Percentiles rank a stretch among this genome's conserved stretches.
phyloP scores from a whole-genome alignment of 2,329 filamentous ascomycete genomes.

The Claviceps quebecensis region DNA sequence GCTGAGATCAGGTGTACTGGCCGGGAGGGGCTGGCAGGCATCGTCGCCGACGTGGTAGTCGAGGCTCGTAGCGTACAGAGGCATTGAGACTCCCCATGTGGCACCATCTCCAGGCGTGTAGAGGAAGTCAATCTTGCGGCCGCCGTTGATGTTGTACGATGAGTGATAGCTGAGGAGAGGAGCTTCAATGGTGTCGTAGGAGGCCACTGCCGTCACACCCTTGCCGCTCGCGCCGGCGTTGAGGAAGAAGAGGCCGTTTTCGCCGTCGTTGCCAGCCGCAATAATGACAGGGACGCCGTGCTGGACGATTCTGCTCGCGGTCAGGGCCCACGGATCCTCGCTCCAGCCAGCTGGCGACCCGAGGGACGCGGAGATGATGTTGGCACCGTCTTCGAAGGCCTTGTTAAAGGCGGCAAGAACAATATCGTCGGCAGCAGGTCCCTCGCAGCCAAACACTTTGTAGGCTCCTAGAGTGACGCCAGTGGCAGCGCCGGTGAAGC shows the following conservation, averaged over 20 bases:
- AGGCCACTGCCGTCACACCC: conserved; percentile 29
- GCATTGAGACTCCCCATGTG: conserved; percentile 7
- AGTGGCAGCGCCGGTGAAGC: conserved; percentile 26
- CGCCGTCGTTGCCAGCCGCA: conserved; percentile 30
- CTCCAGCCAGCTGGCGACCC: conserved; percentile 12
- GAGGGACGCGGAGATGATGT: conserved; percentile 16
- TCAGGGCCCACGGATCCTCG: conserved; percentile 19
- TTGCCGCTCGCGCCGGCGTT: conserved; percentile 25
- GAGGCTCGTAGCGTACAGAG: conserved; percentile 19
- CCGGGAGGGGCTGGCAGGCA: conserved; percentile 22
- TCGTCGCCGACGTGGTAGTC: conserved; percentile 20
- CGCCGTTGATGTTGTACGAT: conserved; percentile 19
- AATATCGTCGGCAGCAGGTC: conserved; percentile 20
- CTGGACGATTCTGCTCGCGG: conserved; percentile 27
- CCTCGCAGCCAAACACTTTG: conserved; percentile 22
- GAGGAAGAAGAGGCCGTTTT: conserved; percentile 25
- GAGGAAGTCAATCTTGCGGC: not conserved
- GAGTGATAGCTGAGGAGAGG: conserved; percentile 24
- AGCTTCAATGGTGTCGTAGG: conserved; percentile 24
- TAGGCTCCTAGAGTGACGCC: conserved; percentile 25
- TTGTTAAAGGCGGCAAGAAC: conserved; percentile 24
- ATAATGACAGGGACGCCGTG: conserved; percentile 26
- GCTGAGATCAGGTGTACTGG: conserved; percentile 35
- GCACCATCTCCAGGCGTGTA: not conserved
- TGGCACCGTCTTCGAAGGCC: conserved; percentile 25